A percentile compares a stretch with the other conserved stretches of the same genome.
These are phyloP conservation scores for Quercus variabilis DNA, from an alignment of 306 rosid species.

Conservation along the genomic window DNA sequence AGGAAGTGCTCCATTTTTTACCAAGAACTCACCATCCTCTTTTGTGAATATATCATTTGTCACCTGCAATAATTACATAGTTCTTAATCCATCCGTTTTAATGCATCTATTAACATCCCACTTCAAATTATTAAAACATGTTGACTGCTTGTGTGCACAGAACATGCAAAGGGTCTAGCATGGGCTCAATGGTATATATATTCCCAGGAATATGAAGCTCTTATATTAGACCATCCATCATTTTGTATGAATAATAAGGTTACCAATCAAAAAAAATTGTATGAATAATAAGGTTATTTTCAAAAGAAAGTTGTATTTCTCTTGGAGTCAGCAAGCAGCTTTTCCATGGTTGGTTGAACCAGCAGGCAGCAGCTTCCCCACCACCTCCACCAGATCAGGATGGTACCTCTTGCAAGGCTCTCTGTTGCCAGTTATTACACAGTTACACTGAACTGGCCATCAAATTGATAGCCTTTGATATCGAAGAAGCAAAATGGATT, in stretches of 20 bases:
- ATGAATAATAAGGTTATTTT: neutral
- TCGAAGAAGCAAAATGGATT: neutral
- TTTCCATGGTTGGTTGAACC: no score
- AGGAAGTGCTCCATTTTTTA: constrained; percentile 85
- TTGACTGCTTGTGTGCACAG: neutral
- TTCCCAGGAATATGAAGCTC: neutral
- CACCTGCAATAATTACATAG: constrained; percentile 39
- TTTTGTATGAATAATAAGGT: neutral
- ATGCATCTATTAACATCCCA: neutral
- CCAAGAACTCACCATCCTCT: constrained; percentile 98
- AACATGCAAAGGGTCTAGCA: neutral
- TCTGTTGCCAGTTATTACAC: no score
- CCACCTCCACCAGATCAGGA: no score
- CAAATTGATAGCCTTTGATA: no score
- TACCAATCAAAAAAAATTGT: neutral
- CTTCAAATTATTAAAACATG: neutral
- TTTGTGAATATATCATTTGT: constrained; percentile 97
- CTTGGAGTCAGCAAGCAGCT: no score
- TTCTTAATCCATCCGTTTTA: neutral
- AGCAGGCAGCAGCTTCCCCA: no score
- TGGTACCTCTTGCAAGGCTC: no score
- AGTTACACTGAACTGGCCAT: no score
- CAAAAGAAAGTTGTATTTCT: no score
- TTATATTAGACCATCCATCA: neutral
- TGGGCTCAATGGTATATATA: neutral